Percentiles rank a stretch among this genome's conserved stretches.
Conservation (phyloP, 2,329 filamentous ascomycete species). For the Paraphoma chrysanthemicola region DNA sequence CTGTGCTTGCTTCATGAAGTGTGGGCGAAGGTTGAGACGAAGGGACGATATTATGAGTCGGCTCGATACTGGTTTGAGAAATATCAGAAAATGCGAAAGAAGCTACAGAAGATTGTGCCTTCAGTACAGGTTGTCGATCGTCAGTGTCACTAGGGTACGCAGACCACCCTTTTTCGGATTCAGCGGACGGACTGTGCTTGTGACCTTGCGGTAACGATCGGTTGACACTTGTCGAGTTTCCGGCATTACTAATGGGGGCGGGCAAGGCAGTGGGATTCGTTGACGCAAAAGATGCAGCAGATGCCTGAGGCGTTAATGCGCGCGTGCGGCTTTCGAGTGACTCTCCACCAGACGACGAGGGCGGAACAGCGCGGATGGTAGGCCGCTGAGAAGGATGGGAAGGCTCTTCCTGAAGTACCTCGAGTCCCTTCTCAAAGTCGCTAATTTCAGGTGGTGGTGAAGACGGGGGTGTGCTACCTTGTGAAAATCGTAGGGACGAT, state of each 20-base stretch:
- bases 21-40: slow-evolving; percentile 36
- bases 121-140: slow-evolving; percentile 35
- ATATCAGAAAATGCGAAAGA: slow-evolving; percentile 47
- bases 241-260: slow-evolving; percentile 31
- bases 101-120: slow-evolving; percentile 37
- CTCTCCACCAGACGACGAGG: slow-evolving; percentile 44
- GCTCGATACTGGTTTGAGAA: slow-evolving; percentile 43
- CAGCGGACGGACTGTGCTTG: slow-evolving; percentile 34
- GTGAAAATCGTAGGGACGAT: slow-evolving; percentile 47
- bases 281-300: slow-evolving; percentile 46
- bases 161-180: slow-evolving; percentile 39
- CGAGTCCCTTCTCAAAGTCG: slow-evolving; percentile 38
- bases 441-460: slow-evolving; percentile 41
- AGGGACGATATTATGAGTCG: slow-evolving; percentile 27
- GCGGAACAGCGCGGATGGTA: slow-evolving; percentile 48
- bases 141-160: slow-evolving; percentile 40
- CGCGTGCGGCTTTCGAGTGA: slow-evolving; percentile 36
- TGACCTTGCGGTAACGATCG: slow-evolving; percentile 30
- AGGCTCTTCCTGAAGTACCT: slow-evolving; percentile 44
- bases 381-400: slow-evolving; percentile 26
- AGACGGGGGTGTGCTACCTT: slow-evolving; percentile 48
- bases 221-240: slow-evolving; percentile 37
- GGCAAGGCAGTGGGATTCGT: slow-evolving; percentile 32
- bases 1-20: slow-evolving; percentile 45
- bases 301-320: slow-evolving; percentile 46